Base-by-base conservation (phyloP, 441 rosid species). In the Populus hybrid region DNA sequence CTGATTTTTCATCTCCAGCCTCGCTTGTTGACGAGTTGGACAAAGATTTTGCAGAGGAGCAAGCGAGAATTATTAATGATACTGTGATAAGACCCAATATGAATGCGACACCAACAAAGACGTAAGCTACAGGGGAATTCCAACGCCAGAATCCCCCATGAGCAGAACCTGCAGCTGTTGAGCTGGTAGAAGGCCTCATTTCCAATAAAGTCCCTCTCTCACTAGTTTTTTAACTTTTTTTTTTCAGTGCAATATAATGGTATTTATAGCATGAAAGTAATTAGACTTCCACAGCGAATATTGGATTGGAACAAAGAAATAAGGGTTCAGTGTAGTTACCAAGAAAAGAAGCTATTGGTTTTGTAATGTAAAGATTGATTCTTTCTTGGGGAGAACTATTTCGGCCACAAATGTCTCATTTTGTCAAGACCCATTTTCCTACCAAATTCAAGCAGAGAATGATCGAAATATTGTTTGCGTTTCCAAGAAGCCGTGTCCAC, bases 51-150 rank as follows among this genome's bases (percentile, higher is more conserved):
- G 78, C 69, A 78, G 72, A 78, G 14, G 89, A 90, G 67, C 91
- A 92, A 79, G 89, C 93, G 16, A 93, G 86, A 63, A 88, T 79
- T 3, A 88, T 14, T 76, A 90, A 69, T n/a, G 93, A 85, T 24
- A 88, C 30, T 2, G 84, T 79, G 34, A 93, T 78, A 64, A 91
- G 86, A 35, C 84, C 88, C 30, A 93, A 28, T 93, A 89, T 84
- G 36, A 88, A 40, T 4, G 84, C 90, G 75, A 92, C 70, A 4
- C 90, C 90, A 18, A 82, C 87, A 28, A 90, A 82, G 40, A 91
- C 86, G 63, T 81, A 90, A 34, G 93, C 88, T 35, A 87, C 10
- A 3, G 92, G 87, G 69, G 93, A 85, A 73, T 87, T 81, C 80
- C 87, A 81, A 21, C 81, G 79, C 81, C 74, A 77, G 75, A 87